phyloP scores from a whole-genome alignment of 805 yeast genomes.

The Barnettozyma sucrosica region DNA sequence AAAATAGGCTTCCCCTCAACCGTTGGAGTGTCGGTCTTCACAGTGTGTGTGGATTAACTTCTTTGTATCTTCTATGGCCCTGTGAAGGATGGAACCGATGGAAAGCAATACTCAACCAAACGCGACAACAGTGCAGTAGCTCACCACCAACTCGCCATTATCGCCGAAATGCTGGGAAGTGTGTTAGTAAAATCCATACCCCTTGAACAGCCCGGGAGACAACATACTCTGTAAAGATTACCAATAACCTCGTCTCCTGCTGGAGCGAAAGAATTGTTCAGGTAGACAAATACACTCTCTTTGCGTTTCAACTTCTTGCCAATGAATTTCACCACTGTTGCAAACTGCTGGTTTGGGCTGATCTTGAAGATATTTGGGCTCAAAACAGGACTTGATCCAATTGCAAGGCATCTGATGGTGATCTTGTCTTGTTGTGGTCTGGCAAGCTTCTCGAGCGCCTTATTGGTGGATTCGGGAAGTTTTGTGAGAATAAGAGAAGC shows the following conservation, averaged over 20 bases:
- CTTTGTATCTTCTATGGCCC: too few species aligned
- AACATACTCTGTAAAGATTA: conserved; percentile 25
- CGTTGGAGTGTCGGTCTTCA: too few species aligned
- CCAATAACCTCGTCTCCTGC: conserved; percentile 39
- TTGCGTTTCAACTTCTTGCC: conserved; percentile 32
- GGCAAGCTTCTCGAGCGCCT: conserved; percentile 12
- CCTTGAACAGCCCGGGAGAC: background rate
- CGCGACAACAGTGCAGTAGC: conserved; percentile 42
- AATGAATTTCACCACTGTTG: conserved; percentile 41
- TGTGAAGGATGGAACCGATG: too few species aligned
- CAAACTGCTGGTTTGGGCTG: conserved; percentile 40
- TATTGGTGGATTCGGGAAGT: conserved; percentile 18
- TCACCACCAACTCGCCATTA: conserved; percentile 36
- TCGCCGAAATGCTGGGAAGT: conserved; percentile 26
- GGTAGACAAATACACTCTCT: conserved; percentile 34
- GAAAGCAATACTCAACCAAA: conserved; percentile 31
- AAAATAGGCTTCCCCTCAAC: too few species aligned
- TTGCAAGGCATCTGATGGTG: conserved; percentile 50
- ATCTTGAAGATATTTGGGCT: conserved; percentile 46
- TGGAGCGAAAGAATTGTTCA: conserved; percentile 42
- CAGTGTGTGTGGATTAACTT: too few species aligned
- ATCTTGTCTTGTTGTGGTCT: conserved; percentile 20
- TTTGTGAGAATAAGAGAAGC: conserved; percentile 21
- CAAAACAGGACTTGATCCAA: conserved; percentile 50
- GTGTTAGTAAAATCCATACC: background rate